Conservation (phyloP, 176 grass and related monocot genomes). For the Carex cristatella region DNA sequence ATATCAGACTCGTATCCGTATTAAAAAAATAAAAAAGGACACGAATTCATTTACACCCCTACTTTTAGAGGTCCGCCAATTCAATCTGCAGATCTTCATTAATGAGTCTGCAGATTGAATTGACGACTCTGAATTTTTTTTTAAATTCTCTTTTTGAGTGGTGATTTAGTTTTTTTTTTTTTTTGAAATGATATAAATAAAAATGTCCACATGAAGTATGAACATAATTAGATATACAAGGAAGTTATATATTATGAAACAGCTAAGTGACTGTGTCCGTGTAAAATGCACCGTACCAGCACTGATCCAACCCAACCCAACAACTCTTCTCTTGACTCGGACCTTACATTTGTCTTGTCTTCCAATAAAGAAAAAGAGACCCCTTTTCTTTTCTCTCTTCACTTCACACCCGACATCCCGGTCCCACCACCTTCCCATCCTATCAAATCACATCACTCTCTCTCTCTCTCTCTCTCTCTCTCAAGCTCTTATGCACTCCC, state of each 20-base stretch:
- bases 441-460: slow-evolving; percentile 20
- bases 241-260: background rate
- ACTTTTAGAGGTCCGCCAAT: too few relatives aligned
- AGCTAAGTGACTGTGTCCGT: background rate
- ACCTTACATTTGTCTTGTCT: slow-evolving; percentile 26
- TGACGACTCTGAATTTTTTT: too few relatives aligned
- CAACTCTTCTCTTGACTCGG: slow-evolving; percentile 17
- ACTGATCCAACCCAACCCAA: background rate
- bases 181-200: too few relatives aligned
- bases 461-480: background rate
- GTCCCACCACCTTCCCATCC: slow-evolving; percentile 21
- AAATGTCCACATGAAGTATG: too few relatives aligned
- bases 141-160: too few relatives aligned
- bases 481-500: slow-evolving; percentile 20
- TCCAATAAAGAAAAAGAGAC: background rate
- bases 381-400: slow-evolving; percentile 12
- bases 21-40: too few relatives aligned
- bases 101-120: too few relatives aligned
- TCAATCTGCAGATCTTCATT: too few relatives aligned
- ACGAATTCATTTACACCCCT: too few relatives aligned
- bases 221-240: background rate
- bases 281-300: background rate
- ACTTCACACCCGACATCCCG: slow-evolving; percentile 25
- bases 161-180: too few relatives aligned
- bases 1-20: too few relatives aligned